Evolutionary conservation across 805 yeast genomes (phyloP), one percentile per base, ranked within the genome.

Genomic region (Teunomyces stri): DNA sequence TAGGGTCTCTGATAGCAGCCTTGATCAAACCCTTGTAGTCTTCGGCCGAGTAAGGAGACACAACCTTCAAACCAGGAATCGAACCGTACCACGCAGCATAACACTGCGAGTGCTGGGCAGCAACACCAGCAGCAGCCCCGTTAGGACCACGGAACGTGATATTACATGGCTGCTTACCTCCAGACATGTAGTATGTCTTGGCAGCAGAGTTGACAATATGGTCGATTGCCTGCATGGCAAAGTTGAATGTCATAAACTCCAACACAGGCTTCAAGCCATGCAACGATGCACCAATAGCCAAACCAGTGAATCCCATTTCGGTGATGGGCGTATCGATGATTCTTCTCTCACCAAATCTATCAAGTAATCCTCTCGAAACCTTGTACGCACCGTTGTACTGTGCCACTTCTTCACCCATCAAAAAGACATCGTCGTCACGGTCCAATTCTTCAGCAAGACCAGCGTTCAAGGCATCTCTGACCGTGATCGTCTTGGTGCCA

Each of bases 41-140:
- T 75, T 87, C 97, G 44, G 98, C 87, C 46, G 94, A 83, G 77
- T 84, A 94, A 46, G 99, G 99, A 40, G 96, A 89, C 43, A 94
- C 74, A 36, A 94, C 99, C 79, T 94, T 94, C 69, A 94, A 80
- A 69, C 99, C 99, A 51, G 99, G 99, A 60, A 94, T 90, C 44
- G 95, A 78, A 57, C 97, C 98, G 75, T 94, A 94, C 99, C 99
- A 94, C 46, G 97, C 90, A 47, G 96, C 80, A 71, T 83, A 94
- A 75, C 90, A 96, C 76, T 94, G 99, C 22, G 99, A 94, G 76
- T 94, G 99, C 76, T 94, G 99, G 50, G 99, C 99, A 61, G 82
- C 99, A 59, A 94, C 99, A 82, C 98, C 98, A 43, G 97, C 97
- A 59, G 99, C 97, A 43, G 99, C 97, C 74, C 99, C 99, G 72